These are phyloP conservation scores for Acacia acuminata DNA, from an alignment of 306 rosid species.

Conservation along the genomic window DNA sequence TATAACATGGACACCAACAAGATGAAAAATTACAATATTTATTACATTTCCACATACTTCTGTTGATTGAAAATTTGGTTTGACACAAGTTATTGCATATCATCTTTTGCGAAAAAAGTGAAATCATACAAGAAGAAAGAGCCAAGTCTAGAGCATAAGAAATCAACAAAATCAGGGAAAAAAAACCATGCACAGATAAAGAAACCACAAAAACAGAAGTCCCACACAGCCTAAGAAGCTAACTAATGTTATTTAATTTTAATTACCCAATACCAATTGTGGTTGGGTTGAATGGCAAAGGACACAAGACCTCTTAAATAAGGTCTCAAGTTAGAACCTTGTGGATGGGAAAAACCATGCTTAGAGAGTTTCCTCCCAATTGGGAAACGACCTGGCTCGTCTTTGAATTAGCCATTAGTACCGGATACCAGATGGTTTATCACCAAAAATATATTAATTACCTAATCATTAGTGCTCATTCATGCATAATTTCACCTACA, in stretches of 20 bases:
- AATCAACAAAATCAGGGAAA: not conserved
- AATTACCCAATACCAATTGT: not conserved
- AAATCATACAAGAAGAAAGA: not conserved
- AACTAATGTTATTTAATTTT: not conserved
- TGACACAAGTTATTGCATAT: not conserved
- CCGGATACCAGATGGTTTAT: not conserved
- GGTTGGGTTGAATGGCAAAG: not conserved
- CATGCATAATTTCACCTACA: not conserved
- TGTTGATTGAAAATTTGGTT: constrained; percentile 1
- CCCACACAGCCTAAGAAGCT: not conserved
- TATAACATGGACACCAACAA: not conserved
- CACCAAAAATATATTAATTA: not conserved
- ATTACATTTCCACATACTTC: not conserved
- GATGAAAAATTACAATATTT: constrained; percentile 1
- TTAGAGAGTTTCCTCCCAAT: not conserved
- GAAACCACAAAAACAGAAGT: not conserved
- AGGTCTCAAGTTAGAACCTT: not conserved
- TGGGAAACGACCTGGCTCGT: not conserved
- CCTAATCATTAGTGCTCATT: not conserved
- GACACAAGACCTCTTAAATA: not conserved
- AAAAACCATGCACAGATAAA: not conserved
- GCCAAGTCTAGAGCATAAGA: not conserved
- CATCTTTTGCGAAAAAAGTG: not conserved
- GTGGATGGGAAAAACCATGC: not conserved
- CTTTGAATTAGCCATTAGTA: not conserved